Conservation (phyloP, 176 grass and related monocot genomes). For the Puccinellia tenuiflora region DNA sequence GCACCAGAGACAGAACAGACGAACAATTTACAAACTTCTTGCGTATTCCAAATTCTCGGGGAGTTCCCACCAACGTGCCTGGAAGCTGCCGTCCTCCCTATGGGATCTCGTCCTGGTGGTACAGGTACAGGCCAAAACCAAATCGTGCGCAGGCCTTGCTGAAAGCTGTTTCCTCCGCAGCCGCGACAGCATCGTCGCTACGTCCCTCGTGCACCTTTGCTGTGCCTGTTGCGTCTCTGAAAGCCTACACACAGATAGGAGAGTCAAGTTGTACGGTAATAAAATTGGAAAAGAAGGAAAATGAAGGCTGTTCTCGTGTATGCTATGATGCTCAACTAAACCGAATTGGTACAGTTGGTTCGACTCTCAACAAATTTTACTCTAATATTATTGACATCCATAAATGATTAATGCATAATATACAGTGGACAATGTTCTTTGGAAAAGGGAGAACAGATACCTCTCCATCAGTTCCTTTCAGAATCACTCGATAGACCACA, state of each 20-base stretch:
- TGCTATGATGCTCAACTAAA: not conserved
- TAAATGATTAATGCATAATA: not conserved
- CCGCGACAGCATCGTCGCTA: slow-evolving; percentile 55
- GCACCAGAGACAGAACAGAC: not conserved
- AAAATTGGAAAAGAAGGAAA: not conserved
- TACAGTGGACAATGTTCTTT: not conserved
- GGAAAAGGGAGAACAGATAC: slow-evolving; percentile 32
- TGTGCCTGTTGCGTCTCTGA: slow-evolving; percentile 78
- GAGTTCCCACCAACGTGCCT: not conserved
- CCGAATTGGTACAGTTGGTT: not conserved
- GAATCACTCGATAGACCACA: slow-evolving; percentile 79
- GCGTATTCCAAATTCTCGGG: not conserved
- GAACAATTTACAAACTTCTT: slow-evolving; percentile 27
- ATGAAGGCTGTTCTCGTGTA: not conserved
- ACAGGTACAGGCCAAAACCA: slow-evolving; percentile 84
- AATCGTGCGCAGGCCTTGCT: slow-evolving; percentile 84
- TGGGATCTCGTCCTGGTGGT: slow-evolving; percentile 56
- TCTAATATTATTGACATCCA: not conserved
- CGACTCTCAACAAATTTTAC: not conserved
- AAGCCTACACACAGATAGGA: slow-evolving; percentile 35
- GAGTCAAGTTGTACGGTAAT: not conserved
- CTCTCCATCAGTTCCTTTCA: slow-evolving; percentile 87
- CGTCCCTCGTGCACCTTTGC: slow-evolving; percentile 44
- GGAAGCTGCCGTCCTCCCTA: not conserved
- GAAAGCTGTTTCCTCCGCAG: slow-evolving; percentile 78